A percentile compares a stretch with the other conserved stretches of the same genome.
phyloP scores from a whole-genome alignment of 805 yeast species.

The Saturnispora zaruensis region DNA sequence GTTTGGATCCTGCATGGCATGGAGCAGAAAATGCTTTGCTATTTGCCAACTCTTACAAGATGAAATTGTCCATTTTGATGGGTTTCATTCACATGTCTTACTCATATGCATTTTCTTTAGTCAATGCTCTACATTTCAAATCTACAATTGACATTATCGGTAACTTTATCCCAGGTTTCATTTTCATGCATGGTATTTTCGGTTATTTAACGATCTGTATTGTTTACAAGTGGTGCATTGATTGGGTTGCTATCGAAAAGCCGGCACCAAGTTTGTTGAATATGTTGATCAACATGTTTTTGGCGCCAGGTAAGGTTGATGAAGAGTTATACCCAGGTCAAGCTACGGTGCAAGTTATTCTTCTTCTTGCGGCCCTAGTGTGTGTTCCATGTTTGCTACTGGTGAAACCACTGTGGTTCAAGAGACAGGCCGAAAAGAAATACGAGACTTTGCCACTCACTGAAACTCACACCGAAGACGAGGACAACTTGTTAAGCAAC shows the following conservation, averaged over 20 bases:
- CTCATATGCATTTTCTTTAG: constrained; percentile 75
- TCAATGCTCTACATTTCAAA: constrained; percentile 62
- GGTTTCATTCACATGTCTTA: constrained; percentile 94
- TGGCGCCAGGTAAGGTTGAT: constrained; percentile 82
- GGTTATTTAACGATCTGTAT: constrained; percentile 85
- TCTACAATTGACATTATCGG: constrained; percentile 78
- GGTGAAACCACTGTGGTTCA: constrained; percentile 61
- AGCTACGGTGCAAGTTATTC: constrained; percentile 58
- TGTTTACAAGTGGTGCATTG: constrained; percentile 88
- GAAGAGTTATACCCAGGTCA: constrained; percentile 80
- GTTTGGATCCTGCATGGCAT: constrained; percentile 94
- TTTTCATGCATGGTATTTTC: constrained; percentile 94
- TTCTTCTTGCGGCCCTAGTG: constrained; percentile 67
- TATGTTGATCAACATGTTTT: constrained; percentile 92
- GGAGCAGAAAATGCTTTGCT: constrained; percentile 88
- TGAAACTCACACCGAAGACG: constrained; percentile 18
- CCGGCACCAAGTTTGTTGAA: constrained; percentile 91
- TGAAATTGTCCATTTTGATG: constrained; percentile 92
- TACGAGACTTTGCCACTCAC: constrained; percentile 33
- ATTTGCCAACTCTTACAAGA: constrained; percentile 91
- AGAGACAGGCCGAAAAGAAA: constrained; percentile 39
- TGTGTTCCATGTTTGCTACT: constrained; percentile 92
- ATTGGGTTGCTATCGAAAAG: constrained; percentile 70
- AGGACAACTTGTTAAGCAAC: constrained; percentile 27
- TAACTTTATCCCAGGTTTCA: constrained; percentile 86